Base-by-base conservation (phyloP, 2,329 filamentous ascomycete genomes). In the Monosporascus sp. region DNA sequence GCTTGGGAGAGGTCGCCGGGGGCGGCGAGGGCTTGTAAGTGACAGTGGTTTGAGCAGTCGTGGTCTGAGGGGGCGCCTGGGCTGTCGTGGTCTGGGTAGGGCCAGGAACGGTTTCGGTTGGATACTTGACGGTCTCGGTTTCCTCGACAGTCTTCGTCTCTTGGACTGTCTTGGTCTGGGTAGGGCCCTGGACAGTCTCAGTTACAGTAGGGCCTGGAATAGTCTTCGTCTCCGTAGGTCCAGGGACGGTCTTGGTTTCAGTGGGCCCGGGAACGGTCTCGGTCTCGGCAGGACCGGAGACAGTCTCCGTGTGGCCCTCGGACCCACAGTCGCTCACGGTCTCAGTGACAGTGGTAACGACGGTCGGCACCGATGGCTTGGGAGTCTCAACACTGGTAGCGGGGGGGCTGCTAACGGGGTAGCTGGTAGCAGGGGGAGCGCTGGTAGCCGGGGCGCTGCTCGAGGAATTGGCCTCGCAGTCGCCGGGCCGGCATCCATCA, bases 401-500 rank as follows among this genome's bases (percentile, higher is more conserved):
- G 1, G n/a, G 40, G 14, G 17, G 22, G 17, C 18, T 20, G 24
- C 31, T 20, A 14, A 15, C 22, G 28, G 28, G 35, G 48, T 17
- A 22, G 14, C 28, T 22, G 7, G 28, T 24, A 6, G 26, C 18
- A 40, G 48, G n/a, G 11, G 40, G 40, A 7, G 40, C 20, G 40
- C 40, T 43, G 14, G 40, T 43, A 20, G 40, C 5, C 5, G 40
- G n/a, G 8, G 17, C 17, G 40, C 11, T 20, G 18, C 40, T 43
- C 18, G 40, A 14, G 31, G 31, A 35, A 14, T 5, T 35, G 31
- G 31, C 31, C 31, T 26, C 41, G n/a, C 43, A 46, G 11, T 18
- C 17, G 15, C 43, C 43, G 14, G 43, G 20, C 2, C 24, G 11
- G 49, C 74, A 77, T 26, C 67, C 68, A 53, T 68, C 68, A 3